Base-by-base conservation (phyloP, 495 filamentous ascomycete species). In the Umbilicaria muhlenbergii region DNA sequence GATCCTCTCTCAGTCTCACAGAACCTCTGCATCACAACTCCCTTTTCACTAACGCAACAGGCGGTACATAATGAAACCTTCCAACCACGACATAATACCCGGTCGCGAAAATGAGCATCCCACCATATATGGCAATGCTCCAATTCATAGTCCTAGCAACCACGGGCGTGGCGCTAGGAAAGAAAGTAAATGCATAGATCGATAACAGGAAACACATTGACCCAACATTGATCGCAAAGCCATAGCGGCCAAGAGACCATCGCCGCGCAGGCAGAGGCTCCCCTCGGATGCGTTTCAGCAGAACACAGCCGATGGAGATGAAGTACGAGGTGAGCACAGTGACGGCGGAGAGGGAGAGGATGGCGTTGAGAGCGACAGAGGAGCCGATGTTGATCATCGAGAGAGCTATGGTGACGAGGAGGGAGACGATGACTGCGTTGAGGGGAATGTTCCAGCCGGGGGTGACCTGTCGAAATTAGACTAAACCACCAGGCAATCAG, bases 361-460 rank as follows among this genome's bases (percentile, higher is more conserved):
- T 64, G 28, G 68, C 68, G 51, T 73, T 70, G 51, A 80, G 68
- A 5, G 73, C 75, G 4, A 66, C 61, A 2, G 61, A 45, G 0
- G 70, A 75, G 17, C 72, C 75, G 43, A 81, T 67, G 49, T 75
- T 76, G 56, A 81, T 77, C 24, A 77, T 56, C 0, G 67, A 68
- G 2, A 77, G 52, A 18, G 75, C 54, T 4, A 61, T 49, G 1
- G 66, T 63, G 38, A 71, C 60, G 33, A 54, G 45, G 49, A 69
- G 63, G 3, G 66, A 67, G 32, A 73, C 45, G 17, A 67, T 47
- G 38, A 71, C 63, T 1, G 75, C 62, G 50, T 68, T 70, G 41
- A 70, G 53, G 10, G 71, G 76, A 32, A 82, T 65, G 39, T 68
- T 64, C 45, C 54, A 69, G 39, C 24, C 24, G 4, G 24, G 24